phyloP scores from a whole-genome alignment of 2,329 filamentous ascomycete species.

The Podosphaera xanthii region DNA sequence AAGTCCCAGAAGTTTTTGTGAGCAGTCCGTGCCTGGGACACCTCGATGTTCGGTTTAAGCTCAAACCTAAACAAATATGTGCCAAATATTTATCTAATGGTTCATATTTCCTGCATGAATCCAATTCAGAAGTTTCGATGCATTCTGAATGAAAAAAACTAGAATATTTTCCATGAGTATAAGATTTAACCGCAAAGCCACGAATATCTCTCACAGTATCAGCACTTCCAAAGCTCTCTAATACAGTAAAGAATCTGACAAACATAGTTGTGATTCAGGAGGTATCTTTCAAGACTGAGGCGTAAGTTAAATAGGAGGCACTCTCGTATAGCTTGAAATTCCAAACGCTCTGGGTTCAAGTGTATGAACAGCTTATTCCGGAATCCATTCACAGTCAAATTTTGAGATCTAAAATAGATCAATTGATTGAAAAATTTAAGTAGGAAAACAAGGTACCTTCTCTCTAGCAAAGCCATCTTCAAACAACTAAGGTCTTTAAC shows the following conservation, averaged over 20 bases:
- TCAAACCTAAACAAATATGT: slow-evolving; percentile 29
- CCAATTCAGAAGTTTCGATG: slow-evolving; percentile 50
- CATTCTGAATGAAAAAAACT: slow-evolving; percentile 56
- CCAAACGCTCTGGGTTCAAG: slow-evolving; percentile 41
- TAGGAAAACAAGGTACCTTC: slow-evolving; percentile 27
- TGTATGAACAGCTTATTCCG: slow-evolving; percentile 43
- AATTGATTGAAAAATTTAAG: not conserved
- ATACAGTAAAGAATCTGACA: slow-evolving; percentile 55
- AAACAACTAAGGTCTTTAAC: slow-evolving; percentile 42
- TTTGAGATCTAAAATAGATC: slow-evolving; percentile 33
- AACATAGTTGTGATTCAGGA: slow-evolving; percentile 44
- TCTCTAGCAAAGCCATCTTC: slow-evolving; percentile 54
- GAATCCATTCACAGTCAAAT: slow-evolving; percentile 55
- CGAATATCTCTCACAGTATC: slow-evolving; percentile 69
- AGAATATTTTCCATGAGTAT: slow-evolving; percentile 57
- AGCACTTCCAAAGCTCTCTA: slow-evolving; percentile 51
- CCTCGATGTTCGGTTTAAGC: slow-evolving; percentile 46
- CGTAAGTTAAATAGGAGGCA: slow-evolving; percentile 36
- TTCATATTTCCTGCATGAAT: slow-evolving; percentile 23
- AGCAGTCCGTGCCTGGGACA: slow-evolving; percentile 46
- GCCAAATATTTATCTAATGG: slow-evolving; percentile 3
- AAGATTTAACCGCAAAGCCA: slow-evolving; percentile 59
- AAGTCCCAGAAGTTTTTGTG: slow-evolving; percentile 69
- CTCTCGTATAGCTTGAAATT: slow-evolving; percentile 43
- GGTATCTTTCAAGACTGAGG: slow-evolving; percentile 44